These are phyloP conservation scores for Aspergillus sparsus DNA, from an alignment of 495 filamentous ascomycete genomes.

Conservation along the genomic window DNA sequence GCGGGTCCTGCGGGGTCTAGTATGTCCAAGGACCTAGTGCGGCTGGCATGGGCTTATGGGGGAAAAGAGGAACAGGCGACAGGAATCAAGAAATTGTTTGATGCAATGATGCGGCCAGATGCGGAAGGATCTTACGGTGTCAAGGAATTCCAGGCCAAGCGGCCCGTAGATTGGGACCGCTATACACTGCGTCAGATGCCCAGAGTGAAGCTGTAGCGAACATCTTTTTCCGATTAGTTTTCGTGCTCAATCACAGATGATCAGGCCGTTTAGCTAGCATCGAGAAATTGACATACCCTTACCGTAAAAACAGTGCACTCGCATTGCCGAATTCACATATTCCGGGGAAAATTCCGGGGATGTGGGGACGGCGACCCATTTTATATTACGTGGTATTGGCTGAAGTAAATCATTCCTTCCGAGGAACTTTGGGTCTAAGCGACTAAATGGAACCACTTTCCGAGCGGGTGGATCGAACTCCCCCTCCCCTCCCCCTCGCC, in stretches of 20 bases:
- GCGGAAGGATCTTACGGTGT: constrained; percentile 26
- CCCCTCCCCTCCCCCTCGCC: too few species aligned
- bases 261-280: not conserved
- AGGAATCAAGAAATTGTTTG: constrained; percentile 24
- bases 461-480: too few species aligned
- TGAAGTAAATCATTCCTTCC: too few species aligned
- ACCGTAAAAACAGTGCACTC: not conserved
- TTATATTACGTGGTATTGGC: too few species aligned
- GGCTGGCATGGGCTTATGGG: constrained; percentile 27
- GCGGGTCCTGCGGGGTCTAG: constrained; percentile 26
- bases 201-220: not conserved
- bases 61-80: constrained; percentile 17
- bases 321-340: not conserved
- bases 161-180: constrained; percentile 28
- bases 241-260: too few species aligned
- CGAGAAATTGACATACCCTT: not conserved
- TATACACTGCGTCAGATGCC: constrained; percentile 5
- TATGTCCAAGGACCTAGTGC: constrained; percentile 30
- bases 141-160: constrained; percentile 24
- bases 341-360: not conserved
- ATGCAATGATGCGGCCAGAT: constrained; percentile 28
- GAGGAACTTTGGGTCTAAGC: too few species aligned
- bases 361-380: not conserved
- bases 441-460: too few species aligned
- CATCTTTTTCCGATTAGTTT: not conserved